Conservation (phyloP, 2,329 filamentous ascomycete species). For the Diaporthe amygdali region DNA sequence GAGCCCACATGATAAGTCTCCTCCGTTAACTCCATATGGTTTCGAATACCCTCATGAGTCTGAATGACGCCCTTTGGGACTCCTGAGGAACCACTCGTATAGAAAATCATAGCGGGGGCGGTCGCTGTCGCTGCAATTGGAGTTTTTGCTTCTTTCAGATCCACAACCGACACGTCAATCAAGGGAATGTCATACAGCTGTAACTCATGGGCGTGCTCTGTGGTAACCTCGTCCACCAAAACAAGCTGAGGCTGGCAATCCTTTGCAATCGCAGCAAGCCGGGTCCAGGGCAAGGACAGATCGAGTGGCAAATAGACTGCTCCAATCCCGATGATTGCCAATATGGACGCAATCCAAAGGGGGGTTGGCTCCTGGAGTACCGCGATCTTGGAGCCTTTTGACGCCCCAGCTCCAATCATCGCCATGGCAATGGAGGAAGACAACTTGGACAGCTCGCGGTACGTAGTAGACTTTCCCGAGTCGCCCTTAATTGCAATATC, state of each 20-base stretch:
- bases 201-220: background rate
- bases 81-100: slow-evolving; percentile 37
- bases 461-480: no score
- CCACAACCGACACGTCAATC: no score
- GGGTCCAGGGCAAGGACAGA: slow-evolving; percentile 30
- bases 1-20: slow-evolving; percentile 25
- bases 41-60: slow-evolving; percentile 31
- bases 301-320: slow-evolving; percentile 48
- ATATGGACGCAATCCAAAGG: slow-evolving; percentile 41
- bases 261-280: slow-evolving; percentile 36
- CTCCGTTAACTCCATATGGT: background rate
- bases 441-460: no score
- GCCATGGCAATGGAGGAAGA: no score
- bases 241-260: slow-evolving; percentile 36
- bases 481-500: slow-evolving; percentile 26
- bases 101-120: slow-evolving; percentile 37
- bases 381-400: slow-evolving; percentile 37
- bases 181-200: background rate
- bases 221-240: slow-evolving; percentile 20
- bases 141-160: no score
- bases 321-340: slow-evolving; percentile 46
- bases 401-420: no score
- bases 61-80: slow-evolving; percentile 48
- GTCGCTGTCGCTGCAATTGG: background rate
- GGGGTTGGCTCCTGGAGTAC: slow-evolving; percentile 44